Base-by-base conservation (phyloP, 2,329 filamentous ascomycete species). In the Lasiodiplodia theobromae region DNA sequence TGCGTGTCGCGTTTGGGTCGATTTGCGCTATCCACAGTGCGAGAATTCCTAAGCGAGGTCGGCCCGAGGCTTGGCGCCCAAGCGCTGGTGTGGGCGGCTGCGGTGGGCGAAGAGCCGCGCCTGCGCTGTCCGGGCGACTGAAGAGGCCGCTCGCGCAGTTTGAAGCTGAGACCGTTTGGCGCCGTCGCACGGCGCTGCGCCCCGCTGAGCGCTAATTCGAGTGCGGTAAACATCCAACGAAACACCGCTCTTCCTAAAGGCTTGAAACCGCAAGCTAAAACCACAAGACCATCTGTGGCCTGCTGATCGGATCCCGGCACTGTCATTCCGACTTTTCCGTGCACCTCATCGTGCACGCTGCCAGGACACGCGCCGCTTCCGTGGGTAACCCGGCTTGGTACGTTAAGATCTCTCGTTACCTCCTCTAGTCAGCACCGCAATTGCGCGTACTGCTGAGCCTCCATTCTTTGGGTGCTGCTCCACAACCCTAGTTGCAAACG, bases 21-120 rank as follows among this genome's bases (percentile, higher is more conserved):
- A 52, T 62, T 62, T 58, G 38, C 56, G 56, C 57, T 44, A 56
- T 68, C 66, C 66, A 68, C 66, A 68, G 66, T 68, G 66, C 66
- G 66, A 68, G 51, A 54, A 62, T 68, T 38, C 44, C 66, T 68
- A 68, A 68, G 66, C 66, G 66, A 68, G 66, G 66, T 63, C 57
- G 66, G 66, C 66, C 66, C 57, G 66, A 44, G 66, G 66, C 56
- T 63, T 68, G 65, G 65, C 65, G 64, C 63, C 7, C 21, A 57
- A 23, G 10, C n/a, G 63, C 52, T 47, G 52, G 28, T 38, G 40
- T 38, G 40, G 25, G 64, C 28, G 40, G 44, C 37, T 67, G 21
- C 64, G 53, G 64, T 11, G n/a, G 38, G n/a, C 64, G 38, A 10
- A 7, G 1, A 6, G 34, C 7, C 2, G 16, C 5, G 10, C 2